Base-by-base conservation (phyloP, 768 basidiomycete species). In the Lactarius vividus region DNA sequence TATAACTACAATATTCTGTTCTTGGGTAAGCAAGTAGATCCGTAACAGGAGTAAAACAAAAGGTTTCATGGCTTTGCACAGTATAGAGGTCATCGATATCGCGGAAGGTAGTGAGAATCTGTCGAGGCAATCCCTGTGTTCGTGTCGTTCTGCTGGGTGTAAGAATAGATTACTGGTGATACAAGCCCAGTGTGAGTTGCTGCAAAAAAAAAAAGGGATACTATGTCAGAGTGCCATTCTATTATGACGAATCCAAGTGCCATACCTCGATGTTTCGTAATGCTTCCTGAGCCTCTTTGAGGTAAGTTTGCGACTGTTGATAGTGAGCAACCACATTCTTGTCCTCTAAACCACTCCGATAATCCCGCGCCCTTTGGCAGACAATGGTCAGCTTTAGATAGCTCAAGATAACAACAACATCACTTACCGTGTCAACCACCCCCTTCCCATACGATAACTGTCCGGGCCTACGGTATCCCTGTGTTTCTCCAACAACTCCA, bases 211-310 rank as follows among this genome's bases (percentile, higher is more conserved):
- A 23, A 26, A 28, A n/a, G n/a, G 35, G 35, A 37, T 37, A 37
- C 11, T 18, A 10, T 28, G 2, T 61, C 59, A 61, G 20, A 10
- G 13, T 56, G 23, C 16, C 37, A 57, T 49, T 40, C n/a, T 23
- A 5, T 18, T 31, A 23, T 28, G 28, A 61, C 10, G 11, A 4
- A 49, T 57, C 31, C 31, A 28, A 37, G 6, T 3, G 11, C 5
- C 55, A 15, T 33, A 65, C 64, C 64, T 61, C 13, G 18, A 65
- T 57, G 1, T 15, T 40, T 49, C 15, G 8, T 11, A 61, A 13
- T 3, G 64, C 57, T 37, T 61, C 64, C 16, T 39, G 60, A 28
- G 60, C 64, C 29, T 65, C n/a, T n/a, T 52, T 46, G 16, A 57
- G 55, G 29, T 65, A 65, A 4, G 31, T 28, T 13, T 61, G 60